phyloP scores from a whole-genome alignment of 768 basidiomycete genomes.

The Termitomyces bulborhizus region DNA sequence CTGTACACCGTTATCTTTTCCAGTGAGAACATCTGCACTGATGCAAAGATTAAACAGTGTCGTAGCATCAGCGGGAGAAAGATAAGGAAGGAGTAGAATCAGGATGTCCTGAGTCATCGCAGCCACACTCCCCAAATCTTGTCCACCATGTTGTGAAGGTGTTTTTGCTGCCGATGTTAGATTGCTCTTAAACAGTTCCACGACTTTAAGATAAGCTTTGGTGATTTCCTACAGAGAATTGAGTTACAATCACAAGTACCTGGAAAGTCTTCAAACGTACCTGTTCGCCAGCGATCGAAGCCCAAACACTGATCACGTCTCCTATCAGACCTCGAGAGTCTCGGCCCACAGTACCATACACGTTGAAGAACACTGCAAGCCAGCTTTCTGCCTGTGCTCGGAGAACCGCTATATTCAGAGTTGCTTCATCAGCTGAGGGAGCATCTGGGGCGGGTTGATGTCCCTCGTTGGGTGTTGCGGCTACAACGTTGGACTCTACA shows the following conservation, averaged over 20 bases:
- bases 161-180: slow-evolving; percentile 34
- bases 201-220: slow-evolving; percentile 78
- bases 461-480: slow-evolving; percentile 34
- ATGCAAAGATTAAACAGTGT: slow-evolving; percentile 67
- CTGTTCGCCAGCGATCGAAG: slow-evolving; percentile 67
- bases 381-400: slow-evolving; percentile 82
- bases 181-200: slow-evolving; percentile 63
- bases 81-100: slow-evolving; percentile 71
- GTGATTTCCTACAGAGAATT: slow-evolving; percentile 50
- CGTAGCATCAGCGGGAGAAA: slow-evolving; percentile 54
- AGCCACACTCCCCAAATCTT: slow-evolving; percentile 39
- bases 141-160: slow-evolving; percentile 20
- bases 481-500: slow-evolving; percentile 70
- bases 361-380: slow-evolving; percentile 93
- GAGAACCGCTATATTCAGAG: slow-evolving; percentile 64
- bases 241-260: neutral
- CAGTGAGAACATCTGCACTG: slow-evolving; percentile 60
- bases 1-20: slow-evolving; percentile 83
- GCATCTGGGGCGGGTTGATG: slow-evolving; percentile 20
- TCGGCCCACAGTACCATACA: slow-evolving; percentile 81
- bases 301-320: slow-evolving; percentile 86
- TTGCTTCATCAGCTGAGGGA: slow-evolving; percentile 54
- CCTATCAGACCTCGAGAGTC: slow-evolving; percentile 76
- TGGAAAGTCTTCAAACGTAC: slow-evolving; percentile 27
- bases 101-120: slow-evolving; percentile 81